Conservation (phyloP, 2,329 filamentous ascomycete genomes). For the Pseudomassariella vexata region DNA sequence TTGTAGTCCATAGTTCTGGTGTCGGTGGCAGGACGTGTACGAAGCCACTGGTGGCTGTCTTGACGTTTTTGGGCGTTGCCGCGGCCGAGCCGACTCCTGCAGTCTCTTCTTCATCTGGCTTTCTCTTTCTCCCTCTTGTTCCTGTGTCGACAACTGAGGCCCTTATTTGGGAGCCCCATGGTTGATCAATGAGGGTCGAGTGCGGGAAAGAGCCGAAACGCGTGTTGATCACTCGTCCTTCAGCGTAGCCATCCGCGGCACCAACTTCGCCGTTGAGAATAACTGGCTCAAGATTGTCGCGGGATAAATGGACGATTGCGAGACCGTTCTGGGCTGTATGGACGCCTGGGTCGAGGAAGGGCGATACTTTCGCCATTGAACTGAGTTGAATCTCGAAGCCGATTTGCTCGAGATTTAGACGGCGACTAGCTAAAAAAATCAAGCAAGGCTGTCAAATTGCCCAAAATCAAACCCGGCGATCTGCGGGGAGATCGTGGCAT, state of each 20-base stretch:
- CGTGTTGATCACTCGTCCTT: conserved; percentile 80
- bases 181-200: conserved; percentile 67
- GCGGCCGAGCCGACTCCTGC: conserved; percentile 6
- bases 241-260: conserved; percentile 64
- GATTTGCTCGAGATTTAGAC: too few species aligned
- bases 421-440: too few species aligned
- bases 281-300: conserved; percentile 76
- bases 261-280: conserved; percentile 59
- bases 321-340: conserved; percentile 60
- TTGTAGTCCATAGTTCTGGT: conserved; percentile 76
- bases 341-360: conserved; percentile 70
- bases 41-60: conserved; percentile 62
- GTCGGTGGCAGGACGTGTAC: conserved; percentile 74
- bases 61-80: conserved; percentile 27
- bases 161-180: conserved; percentile 88
- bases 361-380: conserved; percentile 50
- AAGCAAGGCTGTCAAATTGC: too few species aligned
- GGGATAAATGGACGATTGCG: conserved; percentile 81
- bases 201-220: conserved; percentile 89
- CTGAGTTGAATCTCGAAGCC: conserved; percentile 5
- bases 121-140: conserved; percentile 70
- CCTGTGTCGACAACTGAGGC: conserved; percentile 89
- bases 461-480: too few species aligned
- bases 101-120: conserved; percentile 30
- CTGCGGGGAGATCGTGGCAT: too few species aligned